Conservation (phyloP, 2,329 filamentous ascomycete genomes). For the Orbilia oligospora region DNA sequence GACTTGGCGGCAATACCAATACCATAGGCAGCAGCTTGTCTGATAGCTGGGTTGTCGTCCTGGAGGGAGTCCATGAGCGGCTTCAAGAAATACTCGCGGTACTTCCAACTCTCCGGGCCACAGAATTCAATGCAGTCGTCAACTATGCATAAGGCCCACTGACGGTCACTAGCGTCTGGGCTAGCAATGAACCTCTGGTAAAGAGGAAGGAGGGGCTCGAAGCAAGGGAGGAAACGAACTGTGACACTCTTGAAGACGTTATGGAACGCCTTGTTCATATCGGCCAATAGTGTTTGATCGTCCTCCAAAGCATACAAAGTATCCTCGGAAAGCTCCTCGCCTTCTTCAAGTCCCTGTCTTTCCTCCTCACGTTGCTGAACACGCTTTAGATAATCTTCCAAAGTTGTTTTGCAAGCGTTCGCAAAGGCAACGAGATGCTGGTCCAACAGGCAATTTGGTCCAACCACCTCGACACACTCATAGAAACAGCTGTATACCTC, state of each 20-base stretch:
- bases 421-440: constrained; percentile 90
- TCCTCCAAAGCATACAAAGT: constrained; percentile 93
- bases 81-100: constrained; percentile 86
- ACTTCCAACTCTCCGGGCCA: constrained; percentile 87
- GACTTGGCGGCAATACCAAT: constrained; percentile 95
- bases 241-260: constrained; percentile 98
- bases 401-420: constrained; percentile 83
- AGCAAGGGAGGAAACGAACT: constrained; percentile 83
- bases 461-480: constrained; percentile 94
- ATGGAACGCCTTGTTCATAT: constrained; percentile 99
- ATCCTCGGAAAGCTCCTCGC: constrained; percentile 90
- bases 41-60: constrained; percentile 88
- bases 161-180: constrained; percentile 87
- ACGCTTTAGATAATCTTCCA: constrained; percentile 92
- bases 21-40: constrained; percentile 95
- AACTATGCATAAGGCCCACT: constrained; percentile 99
- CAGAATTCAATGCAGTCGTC: constrained; percentile 99
- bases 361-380: constrained; percentile 88
- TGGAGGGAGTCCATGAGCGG: constrained; percentile 88
- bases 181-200: constrained; percentile 89
- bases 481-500: constrained; percentile 99
- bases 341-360: constrained; percentile 85
- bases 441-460: constrained; percentile 82
- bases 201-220: constrained; percentile 86
- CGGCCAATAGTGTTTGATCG: constrained; percentile 93